Conservation (phyloP, 208 protist species). For the Trypanosoma congolense region DNA sequence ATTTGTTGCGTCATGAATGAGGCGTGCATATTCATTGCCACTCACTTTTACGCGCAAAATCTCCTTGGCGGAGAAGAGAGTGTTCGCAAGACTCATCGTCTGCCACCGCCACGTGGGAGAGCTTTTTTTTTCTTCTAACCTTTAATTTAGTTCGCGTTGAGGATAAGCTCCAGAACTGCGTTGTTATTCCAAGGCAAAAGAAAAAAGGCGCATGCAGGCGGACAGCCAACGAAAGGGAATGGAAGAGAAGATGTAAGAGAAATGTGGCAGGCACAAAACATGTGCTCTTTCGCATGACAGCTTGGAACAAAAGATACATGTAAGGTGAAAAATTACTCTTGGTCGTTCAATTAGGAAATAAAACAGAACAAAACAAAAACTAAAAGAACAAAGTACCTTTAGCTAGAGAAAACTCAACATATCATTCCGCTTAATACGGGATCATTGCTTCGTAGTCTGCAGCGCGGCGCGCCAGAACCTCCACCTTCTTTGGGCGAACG, state of each 20-base stretch:
- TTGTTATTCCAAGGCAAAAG: no score
- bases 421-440: slow-evolving; percentile 26
- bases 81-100: slow-evolving; percentile 22
- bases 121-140: no score
- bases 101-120: not conserved
- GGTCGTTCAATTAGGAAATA: slow-evolving; percentile 9
- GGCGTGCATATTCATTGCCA: slow-evolving; percentile 57
- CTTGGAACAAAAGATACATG: no score
- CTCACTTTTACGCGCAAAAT: slow-evolving; percentile 75
- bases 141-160: no score
- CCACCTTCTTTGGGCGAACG: slow-evolving; percentile 65
- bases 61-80: slow-evolving; percentile 49
- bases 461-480: slow-evolving; percentile 69
- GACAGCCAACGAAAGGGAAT: no score
- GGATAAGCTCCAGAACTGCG: no score
- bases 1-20: slow-evolving; percentile 82
- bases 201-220: no score
- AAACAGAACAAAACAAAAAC: slow-evolving; percentile 23
- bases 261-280: no score
- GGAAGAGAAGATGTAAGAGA: no score
- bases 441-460: slow-evolving; percentile 87
- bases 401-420: slow-evolving; percentile 3
- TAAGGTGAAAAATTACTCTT: not conserved
- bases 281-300: no score
- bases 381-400: not conserved